Evolutionary conservation across 2,329 filamentous ascomycete genomes (phyloP).

Genomic region (Emmonsiellopsis sp.): DNA sequence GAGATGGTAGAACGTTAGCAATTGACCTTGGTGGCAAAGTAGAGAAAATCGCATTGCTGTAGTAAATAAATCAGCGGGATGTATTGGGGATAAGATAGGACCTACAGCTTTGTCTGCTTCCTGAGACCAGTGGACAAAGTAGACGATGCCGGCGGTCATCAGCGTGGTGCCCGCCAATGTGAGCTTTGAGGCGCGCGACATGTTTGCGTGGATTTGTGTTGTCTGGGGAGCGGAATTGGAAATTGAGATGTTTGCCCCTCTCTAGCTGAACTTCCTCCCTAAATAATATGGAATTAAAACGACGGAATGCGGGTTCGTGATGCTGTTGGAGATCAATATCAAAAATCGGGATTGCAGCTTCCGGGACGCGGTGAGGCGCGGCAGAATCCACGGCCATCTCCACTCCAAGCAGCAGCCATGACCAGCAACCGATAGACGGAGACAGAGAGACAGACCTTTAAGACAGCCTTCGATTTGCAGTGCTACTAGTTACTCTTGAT

Average conservation of each 20-base stretch:
- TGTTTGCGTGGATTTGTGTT: constrained; percentile 27
- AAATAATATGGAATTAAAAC: too few relatives aligned
- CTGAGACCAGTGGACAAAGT: constrained; percentile 85
- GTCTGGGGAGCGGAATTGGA: neutral
- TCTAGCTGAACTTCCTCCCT: too few relatives aligned
- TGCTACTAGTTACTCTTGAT: neutral
- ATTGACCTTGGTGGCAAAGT: too few relatives aligned
- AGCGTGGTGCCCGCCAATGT: constrained; percentile 71
- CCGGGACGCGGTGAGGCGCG: neutral
- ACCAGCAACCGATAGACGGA: neutral
- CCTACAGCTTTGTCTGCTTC: constrained; percentile 70
- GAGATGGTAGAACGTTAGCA: neutral
- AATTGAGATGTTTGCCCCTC: too few relatives aligned
- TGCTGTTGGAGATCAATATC: neutral
- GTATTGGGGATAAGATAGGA: constrained; percentile 10
- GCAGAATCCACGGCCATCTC: neutral
- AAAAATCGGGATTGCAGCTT: neutral
- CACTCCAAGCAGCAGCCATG: neutral
- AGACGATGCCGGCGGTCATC: constrained; percentile 65
- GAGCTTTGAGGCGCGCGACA: constrained; percentile 86
- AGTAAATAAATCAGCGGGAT: neutral
- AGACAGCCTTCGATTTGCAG: neutral
- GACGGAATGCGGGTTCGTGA: too few relatives aligned
- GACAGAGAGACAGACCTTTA: too few relatives aligned
- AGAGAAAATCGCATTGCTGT: too few relatives aligned